Evolutionary conservation across 768 basidiomycete genomes (phyloP), one percentile per base, ranked within the genome.

Genomic region (Porpolomopsis calyptriformis): DNA sequence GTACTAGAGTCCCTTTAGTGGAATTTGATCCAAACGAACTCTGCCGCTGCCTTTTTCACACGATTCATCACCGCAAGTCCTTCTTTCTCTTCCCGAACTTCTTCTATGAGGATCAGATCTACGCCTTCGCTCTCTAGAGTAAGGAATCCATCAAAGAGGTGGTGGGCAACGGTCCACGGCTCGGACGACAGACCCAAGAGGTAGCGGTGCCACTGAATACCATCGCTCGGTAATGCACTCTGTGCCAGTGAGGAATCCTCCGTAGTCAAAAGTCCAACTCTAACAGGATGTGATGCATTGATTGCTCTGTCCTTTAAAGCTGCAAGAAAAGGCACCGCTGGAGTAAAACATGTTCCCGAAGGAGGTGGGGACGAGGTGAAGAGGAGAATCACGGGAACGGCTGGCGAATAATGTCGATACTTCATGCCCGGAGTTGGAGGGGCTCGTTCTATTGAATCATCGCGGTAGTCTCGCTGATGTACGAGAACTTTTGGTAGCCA

Each of bases 341-440:
- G 55, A 10, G 61, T 55, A 2, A 66, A 45, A 5, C 59, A 41
- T n/a, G 53, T 49, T 18, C 63, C 65, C 4, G 44, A 18, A 5
- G 76, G 71, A 20, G 73, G 70, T 35, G 56, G 49, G n/a, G 72
- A 64, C 4, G 64, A 53, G 2, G 78, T 77, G 50, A 74, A 71
- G 31, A 91, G 66, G 4, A 98, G 74, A 18, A 76, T 77, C 24
- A 97, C 87, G 2, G 91, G 90, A 3, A 92, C 81, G 1, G 82
- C 68, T 2, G 96, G 96, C 19, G 93, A 85, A 61, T 99, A 99
- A 65, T 99, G 96, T 42, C 84, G 78, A 62, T 99, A 99, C 65
- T 99, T 99, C 93, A 97, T 96, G 25, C 96, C 96, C 2, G 96
- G 96, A 0, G 96, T 98, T 6, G 90, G 91, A 7, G 96, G 96